Evolutionary conservation across 2,329 filamentous ascomycete species (phyloP), one percentile per base, ranked within the genome.

Genomic region (Sordariomycetes sp.): DNA sequence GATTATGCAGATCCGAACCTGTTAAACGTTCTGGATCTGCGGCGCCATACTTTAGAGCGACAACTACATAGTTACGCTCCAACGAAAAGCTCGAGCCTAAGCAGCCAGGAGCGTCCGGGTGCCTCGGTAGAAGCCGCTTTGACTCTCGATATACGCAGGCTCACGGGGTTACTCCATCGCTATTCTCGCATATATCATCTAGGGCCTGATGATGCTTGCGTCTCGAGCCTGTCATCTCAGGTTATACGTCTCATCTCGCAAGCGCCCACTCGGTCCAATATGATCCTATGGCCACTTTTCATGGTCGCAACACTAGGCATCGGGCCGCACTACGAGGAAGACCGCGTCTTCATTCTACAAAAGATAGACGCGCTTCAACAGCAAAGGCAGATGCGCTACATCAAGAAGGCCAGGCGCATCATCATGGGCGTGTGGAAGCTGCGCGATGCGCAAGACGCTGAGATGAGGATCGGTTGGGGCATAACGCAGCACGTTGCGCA

Each of bases 391-490:
- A 32, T 54, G 20, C 45, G 47, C 5, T 50, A 49, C 10, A 48
- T 55, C 4, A 49, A 48, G 25, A 53, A 55, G 39, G 53, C 50
- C 1, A 42, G 50, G 12, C 21, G 41, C 4, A 41, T 53, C 9
- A 51, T 55, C n/a, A 45, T 45, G 21, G 42, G 45, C 12, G 48
- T 55, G 0, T 55, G 53, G 50, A 53, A 46, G 30, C 39, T 46
- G 8, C 41, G 50, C 12, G 51, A 55, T 23, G 27, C 53, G 8
- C 26, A 19, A 3, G 30, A 32, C 8, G 16, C 23, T 12, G 39
- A 36, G 44, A 12, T 59, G 50, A 29, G 53, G 52, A 5, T 48
- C 45, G 20, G 48, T 51, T 20, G 63, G 47, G 8, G 48, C 45
- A 29, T 61, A 49, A 34, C 58, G 27, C 21, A 24, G 21, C n/a